Conservation (phyloP, 352 stramenopile genomes). For the Phytopythium kandeliae region DNA sequence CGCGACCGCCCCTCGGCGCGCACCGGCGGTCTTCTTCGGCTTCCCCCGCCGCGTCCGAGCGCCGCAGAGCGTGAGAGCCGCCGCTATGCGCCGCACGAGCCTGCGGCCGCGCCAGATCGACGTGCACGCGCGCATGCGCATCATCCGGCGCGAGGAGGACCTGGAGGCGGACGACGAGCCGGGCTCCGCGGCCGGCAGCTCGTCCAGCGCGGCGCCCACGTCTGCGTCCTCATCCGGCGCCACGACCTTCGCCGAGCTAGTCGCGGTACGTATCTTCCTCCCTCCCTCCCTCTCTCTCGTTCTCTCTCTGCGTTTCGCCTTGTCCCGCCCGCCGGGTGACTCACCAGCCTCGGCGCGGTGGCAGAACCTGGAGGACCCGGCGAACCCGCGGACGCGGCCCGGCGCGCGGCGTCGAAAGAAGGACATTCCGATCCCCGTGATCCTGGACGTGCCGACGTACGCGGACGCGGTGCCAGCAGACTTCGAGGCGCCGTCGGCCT, state of each 20-base stretch:
- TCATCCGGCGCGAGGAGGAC: conserved; percentile 79
- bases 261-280: conserved; percentile 42
- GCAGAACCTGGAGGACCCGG: conserved; percentile 58
- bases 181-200: conserved; percentile 1
- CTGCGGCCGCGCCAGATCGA: conserved; percentile 85
- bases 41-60: no score
- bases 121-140: conserved; percentile 78
- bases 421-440: conserved; percentile 84
- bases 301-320: no score
- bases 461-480: conserved; percentile 57
- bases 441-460: conserved; percentile 58
- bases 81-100: conserved; percentile 71
- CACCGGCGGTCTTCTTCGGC: no score
- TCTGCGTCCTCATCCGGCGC: conserved; percentile 37
- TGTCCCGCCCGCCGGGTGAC: no score
- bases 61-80: no score
- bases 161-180: conserved; percentile 64
- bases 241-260: conserved; percentile 69
- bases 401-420: conserved; percentile 60
- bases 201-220: conserved; percentile 2
- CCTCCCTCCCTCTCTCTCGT: no score
- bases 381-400: conserved; percentile 14
- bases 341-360: no score
- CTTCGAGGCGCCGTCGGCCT: conserved; percentile 73
- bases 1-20: no score